These are phyloP conservation scores for Terfezia boudieri DNA, from an alignment of 495 filamentous ascomycete species.

Conservation along the genomic window DNA sequence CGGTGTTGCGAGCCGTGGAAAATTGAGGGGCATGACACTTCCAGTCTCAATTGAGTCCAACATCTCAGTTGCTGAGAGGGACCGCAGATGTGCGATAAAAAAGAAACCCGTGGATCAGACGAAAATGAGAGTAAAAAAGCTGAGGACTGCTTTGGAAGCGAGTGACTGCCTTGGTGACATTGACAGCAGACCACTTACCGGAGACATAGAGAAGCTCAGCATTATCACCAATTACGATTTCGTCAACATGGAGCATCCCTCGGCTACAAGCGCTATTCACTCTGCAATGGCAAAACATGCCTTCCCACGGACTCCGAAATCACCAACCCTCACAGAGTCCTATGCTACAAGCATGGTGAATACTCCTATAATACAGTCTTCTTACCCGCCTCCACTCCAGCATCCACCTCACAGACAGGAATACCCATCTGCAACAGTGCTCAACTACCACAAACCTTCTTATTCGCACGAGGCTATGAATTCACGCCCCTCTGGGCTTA, in stretches of 20 bases:
- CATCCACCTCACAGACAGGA: conserved; percentile 1
- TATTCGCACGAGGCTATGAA: conserved; percentile 15
- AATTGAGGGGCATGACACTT: conserved; percentile 69
- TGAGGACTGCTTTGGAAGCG: neutral
- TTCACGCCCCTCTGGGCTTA: conserved; percentile 22
- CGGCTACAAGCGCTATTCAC: conserved; percentile 2
- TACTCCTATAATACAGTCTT: conserved; percentile 7
- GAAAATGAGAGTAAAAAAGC: conserved; percentile 1
- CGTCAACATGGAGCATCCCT: conserved; percentile 28
- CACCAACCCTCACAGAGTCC: conserved; percentile 1
- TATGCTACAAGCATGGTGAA: neutral
- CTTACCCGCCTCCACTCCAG: conserved; percentile 3
- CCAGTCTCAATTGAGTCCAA: conserved; percentile 42
- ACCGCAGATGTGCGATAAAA: conserved; percentile 22
- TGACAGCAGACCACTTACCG: conserved; percentile 1
- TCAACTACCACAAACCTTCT: conserved; percentile 15
- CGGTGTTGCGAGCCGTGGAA: conserved; percentile 87
- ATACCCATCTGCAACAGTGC: neutral
- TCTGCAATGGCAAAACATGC: neutral
- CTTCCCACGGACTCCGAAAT: neutral
- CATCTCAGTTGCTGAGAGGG: conserved; percentile 31
- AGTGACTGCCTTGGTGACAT: neutral
- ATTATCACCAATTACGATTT: conserved; percentile 28
- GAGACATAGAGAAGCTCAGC: conserved; percentile 12
- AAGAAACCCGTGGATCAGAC: conserved; percentile 15